Evolutionary conservation across 352 stramenopile species (phyloP), one percentile per base, ranked within the genome.

Genomic region (Pythium utonaiense): DNA sequence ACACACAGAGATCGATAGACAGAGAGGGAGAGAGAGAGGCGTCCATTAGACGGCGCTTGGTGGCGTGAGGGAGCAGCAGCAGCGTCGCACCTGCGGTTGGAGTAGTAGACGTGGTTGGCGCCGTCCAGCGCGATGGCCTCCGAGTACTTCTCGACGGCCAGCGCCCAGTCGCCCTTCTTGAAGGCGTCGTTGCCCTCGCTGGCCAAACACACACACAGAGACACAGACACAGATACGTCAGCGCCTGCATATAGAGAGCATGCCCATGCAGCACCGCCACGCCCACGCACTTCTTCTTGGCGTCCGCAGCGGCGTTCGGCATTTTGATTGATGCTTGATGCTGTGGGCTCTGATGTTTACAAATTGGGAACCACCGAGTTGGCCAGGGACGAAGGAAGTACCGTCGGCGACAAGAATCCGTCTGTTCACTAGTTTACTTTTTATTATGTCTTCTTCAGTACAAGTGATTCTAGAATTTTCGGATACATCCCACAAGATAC

Each of bases 161-260:
- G 70, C 9, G 73, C 65, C 67, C 96, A 98, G 65, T 98, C 82
- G 50, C 87, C 79, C 27, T 75, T 71, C 76, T 98, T 98, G 75
- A 98, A 98, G 68, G 91, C 95, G 30, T 91, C 84, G 75, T 98
- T 98, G 57, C 95, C 95, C 77, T 98, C 91, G 67, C 84, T 95
- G n/a, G n/a, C n/a, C n/a, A n/a, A n/a, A n/a, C n/a, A n/a, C n/a
- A n/a, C n/a, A n/a, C n/a, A n/a, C n/a, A n/a, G n/a, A n/a, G n/a
- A 34, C 28, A 56, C 24, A 6, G 31, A 10, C 12, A 60, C 28
- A 13, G 45, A 14, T 24, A 9, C 16, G 13, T 31, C 31, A 22
- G 27, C n/a, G 40, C 9, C 6, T n/a, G 27, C 42, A 40, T 42
- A 6, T n/a, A 19, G n/a, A n/a, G n/a, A n/a, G n/a, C n/a, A n/a